These are phyloP conservation scores for Lolium perenne DNA, from an alignment of 176 grass and related monocot genomes.

Conservation along the genomic window DNA sequence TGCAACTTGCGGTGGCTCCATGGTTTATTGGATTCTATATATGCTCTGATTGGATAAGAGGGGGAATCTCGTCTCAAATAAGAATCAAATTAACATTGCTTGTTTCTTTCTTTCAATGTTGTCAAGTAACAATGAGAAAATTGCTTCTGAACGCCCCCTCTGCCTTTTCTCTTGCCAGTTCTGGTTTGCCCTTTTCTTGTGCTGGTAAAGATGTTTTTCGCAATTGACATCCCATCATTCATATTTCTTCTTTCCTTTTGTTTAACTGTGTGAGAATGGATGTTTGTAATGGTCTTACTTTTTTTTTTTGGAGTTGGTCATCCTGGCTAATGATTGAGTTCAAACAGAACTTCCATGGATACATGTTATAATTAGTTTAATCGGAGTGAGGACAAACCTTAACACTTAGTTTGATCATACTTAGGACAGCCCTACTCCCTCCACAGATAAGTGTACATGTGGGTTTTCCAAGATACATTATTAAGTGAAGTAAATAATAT, in stretches of 20 bases:
- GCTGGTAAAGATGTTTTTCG: neutral
- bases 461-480: too few species aligned
- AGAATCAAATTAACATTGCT: slow-evolving; percentile 2
- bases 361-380: too few species aligned
- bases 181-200: neutral
- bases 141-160: neutral
- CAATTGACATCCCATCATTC: too few species aligned
- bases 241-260: neutral
- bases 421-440: too few species aligned
- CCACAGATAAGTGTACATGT: too few species aligned
- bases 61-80: neutral
- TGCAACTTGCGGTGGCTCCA: neutral
- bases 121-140: neutral
- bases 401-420: too few species aligned
- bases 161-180: neutral
- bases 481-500: too few species aligned
- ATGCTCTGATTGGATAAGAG: slow-evolving; percentile 10
- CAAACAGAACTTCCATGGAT: neutral
- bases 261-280: neutral
- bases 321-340: neutral
- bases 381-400: too few species aligned
- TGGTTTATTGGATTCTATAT: neutral
- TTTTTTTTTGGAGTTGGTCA: neutral
- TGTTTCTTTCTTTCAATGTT: neutral
- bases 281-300: neutral